These are phyloP conservation scores for Scheffersomyces stambukii DNA, from an alignment of 1,139 yeast species.

Conservation along the genomic window DNA sequence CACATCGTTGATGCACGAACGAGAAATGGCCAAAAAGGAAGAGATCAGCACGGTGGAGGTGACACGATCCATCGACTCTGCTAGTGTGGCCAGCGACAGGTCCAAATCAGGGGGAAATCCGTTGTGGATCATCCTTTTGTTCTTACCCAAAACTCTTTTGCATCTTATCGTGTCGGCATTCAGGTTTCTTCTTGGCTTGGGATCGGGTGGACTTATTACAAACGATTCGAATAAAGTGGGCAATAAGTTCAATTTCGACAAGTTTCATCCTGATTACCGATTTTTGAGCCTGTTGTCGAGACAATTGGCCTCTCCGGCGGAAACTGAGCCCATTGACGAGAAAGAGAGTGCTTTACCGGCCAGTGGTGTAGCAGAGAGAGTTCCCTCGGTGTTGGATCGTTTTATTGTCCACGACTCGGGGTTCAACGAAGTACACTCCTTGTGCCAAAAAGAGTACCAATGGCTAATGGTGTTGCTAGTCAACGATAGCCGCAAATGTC, in stretches of 20 bases:
- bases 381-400: slow-evolving; percentile 11
- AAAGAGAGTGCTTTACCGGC: neutral
- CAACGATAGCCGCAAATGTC: slow-evolving; percentile 27
- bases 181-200: slow-evolving; percentile 27
- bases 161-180: slow-evolving; percentile 31
- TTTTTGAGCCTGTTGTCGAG: slow-evolving; percentile 8
- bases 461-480: slow-evolving; percentile 45
- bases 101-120: slow-evolving; percentile 16
- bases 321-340: neutral
- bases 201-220: slow-evolving; percentile 4
- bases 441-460: slow-evolving; percentile 33
- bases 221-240: slow-evolving; percentile 20
- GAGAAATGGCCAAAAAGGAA: slow-evolving; percentile 5
- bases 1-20: slow-evolving; percentile 23
- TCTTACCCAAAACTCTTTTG: slow-evolving; percentile 43
- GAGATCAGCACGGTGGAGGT: neutral
- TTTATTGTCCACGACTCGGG: slow-evolving; percentile 17
- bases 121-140: slow-evolving; percentile 40
- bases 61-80: slow-evolving; percentile 3
- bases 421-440: slow-evolving; percentile 44
- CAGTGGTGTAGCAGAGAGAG: slow-evolving; percentile 1
- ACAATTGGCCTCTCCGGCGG: too few relatives aligned
- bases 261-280: slow-evolving; percentile 14
- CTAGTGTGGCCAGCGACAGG: slow-evolving; percentile 1
- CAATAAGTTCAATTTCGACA: slow-evolving; percentile 18